Conservation (phyloP, 495 filamentous ascomycete genomes). For the Penicillium diatomitis region DNA sequence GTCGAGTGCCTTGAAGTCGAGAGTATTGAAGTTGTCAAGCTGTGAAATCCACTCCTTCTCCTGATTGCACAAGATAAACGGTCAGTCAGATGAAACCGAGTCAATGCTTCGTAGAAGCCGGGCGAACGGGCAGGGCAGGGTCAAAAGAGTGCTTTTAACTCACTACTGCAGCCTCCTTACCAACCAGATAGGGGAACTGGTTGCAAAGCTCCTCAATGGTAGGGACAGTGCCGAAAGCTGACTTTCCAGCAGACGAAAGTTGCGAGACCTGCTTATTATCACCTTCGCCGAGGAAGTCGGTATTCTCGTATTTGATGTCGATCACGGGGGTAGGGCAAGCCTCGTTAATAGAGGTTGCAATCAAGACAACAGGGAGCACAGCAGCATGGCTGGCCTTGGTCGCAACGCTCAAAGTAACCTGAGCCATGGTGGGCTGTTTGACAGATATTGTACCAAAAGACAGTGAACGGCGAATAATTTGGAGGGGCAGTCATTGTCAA, state of each 20-base stretch:
- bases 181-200: constrained; percentile 34
- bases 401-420: constrained; percentile 45
- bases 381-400: constrained; percentile 51
- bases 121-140: too few species aligned
- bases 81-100: background rate
- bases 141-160: constrained; percentile 2
- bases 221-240: constrained; percentile 27
- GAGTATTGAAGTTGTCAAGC: constrained; percentile 40
- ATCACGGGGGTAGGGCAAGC: constrained; percentile 35
- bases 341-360: constrained; percentile 43
- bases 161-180: constrained; percentile 38
- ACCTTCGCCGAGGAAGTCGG: constrained; percentile 30
- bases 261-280: constrained; percentile 39
- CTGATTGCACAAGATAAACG: constrained; percentile 11
- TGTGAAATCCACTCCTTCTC: constrained; percentile 51
- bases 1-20: constrained; percentile 75
- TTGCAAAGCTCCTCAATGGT: constrained; percentile 31
- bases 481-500: constrained; percentile 17
- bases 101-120: background rate
- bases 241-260: constrained; percentile 23
- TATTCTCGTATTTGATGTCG: constrained; percentile 39
- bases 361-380: constrained; percentile 39
- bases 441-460: constrained; percentile 2
- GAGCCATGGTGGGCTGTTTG: constrained; percentile 19
- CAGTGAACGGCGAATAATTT: constrained; percentile 6